Base-by-base conservation (phyloP, 257 asterid genomes). In the Paulownia fortunei region DNA sequence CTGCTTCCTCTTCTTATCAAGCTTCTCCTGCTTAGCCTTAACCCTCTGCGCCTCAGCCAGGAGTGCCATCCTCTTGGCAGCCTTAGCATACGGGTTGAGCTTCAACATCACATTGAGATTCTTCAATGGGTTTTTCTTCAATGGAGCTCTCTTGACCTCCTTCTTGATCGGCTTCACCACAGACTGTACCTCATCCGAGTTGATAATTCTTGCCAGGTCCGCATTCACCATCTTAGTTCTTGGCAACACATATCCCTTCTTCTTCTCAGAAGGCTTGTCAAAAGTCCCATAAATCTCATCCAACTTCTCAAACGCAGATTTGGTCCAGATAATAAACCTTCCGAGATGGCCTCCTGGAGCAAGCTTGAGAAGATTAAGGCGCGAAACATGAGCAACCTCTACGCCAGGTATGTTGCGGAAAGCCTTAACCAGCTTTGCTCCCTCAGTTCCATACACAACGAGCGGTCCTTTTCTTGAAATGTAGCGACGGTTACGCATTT, bases 291-390 rank as follows among this genome's bases (percentile, higher is more conserved):
- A 94, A 30, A 94, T 79, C 78, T 81, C 86, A 55, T 94, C 97
- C 74, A 88, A 41, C 68, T 92, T 94, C 91, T 90, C 97, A 2
- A 92, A 92, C 0, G 97, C 97, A 0, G 89, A 85, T 61, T 91
- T 91, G 0, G 97, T 92, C 97, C 98, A 92, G 56, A 94, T 36
- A 1, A 94, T 78, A 27, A 94, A 88, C 82, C 97, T 84, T 4
- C 98, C 97, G 1, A 94, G 82, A 55, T 92, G 97, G 2, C 97
- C 97, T 1, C 97, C 97, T 0, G 97, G 97, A 7, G 98, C 97
- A 3, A 94, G 87, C 79, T 87, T 90, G 37, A 92, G 84, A 42
- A 90, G 67, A 73, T 89, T 92, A 2, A 92, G 83, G 8, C 97
- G 88, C 0, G 89, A 87, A 4, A 92, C 93, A 3, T 93, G 96